These are phyloP conservation scores for Dictyostelium intermedium DNA, from an alignment of 78 protist species.

Conservation along the genomic window DNA sequence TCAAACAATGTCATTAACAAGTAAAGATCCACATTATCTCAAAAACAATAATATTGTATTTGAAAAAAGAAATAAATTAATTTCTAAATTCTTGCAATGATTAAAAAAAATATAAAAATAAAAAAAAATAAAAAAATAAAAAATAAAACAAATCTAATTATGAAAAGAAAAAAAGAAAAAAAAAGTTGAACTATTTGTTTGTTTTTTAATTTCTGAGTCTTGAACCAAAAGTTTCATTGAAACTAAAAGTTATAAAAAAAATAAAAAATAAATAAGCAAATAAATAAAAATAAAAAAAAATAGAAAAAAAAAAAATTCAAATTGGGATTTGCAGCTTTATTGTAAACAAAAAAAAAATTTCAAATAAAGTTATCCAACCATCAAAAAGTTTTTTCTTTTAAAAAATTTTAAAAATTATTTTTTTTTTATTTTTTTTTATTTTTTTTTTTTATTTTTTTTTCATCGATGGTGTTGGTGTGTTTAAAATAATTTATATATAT, in stretches of 20 bases:
- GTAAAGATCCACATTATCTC: conserved; percentile 28
- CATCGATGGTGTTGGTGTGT: background rate
- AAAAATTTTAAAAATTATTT: background rate
- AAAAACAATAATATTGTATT: background rate
- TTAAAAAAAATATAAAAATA: background rate
- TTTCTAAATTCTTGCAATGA: background rate
- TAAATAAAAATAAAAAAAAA: too few relatives aligned
- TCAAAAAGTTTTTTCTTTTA: background rate
- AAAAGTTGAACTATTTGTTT: too few relatives aligned
- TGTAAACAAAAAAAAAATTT: background rate
- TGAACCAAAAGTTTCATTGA: too few relatives aligned
- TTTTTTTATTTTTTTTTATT: background rate
- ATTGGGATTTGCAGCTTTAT: background rate
- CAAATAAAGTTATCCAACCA: background rate
- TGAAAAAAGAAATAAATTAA: background rate
- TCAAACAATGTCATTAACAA: conserved; percentile 2
- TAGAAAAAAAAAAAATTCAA: too few relatives aligned
- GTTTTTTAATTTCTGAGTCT: too few relatives aligned
- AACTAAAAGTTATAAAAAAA: too few relatives aligned
- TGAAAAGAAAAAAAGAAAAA: too few relatives aligned
- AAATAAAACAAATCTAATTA: too few relatives aligned
- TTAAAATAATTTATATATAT: too few relatives aligned
- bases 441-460: background rate
- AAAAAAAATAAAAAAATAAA: too few relatives aligned
- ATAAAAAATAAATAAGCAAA: too few relatives aligned